Evolutionary conservation across 495 filamentous ascomycete genomes (phyloP).

Genomic region (Wilcoxina mikolae): DNA sequence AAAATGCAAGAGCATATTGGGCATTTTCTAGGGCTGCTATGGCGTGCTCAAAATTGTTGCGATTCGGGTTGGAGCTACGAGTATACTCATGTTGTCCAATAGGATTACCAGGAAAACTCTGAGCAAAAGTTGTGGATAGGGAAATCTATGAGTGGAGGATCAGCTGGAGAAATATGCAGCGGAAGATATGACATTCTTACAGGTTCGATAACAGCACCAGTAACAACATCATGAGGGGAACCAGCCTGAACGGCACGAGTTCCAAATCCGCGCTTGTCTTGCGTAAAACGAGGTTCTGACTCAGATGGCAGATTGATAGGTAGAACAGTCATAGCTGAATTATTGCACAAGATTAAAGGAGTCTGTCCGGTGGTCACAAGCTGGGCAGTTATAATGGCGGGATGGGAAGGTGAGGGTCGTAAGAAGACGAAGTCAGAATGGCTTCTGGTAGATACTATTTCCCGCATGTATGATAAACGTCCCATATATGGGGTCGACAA

Average conservation of each 20-base stretch:
- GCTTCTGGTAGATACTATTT: too few species aligned
- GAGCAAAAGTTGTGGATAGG: constrained; percentile 84
- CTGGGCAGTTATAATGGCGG: too few species aligned
- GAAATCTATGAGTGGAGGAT: constrained; percentile 51
- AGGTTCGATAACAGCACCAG: constrained; percentile 86
- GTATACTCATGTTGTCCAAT: constrained; percentile 82
- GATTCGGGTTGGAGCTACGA: constrained; percentile 82
- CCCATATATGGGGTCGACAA: too few species aligned
- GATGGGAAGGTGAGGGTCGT: too few species aligned
- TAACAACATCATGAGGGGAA: constrained; percentile 71
- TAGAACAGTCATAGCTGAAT: constrained; percentile 2
- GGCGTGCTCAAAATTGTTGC: constrained; percentile 81
- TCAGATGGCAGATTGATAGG: constrained; percentile 4
- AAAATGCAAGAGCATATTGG: constrained; percentile 84
- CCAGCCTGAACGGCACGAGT: constrained; percentile 92
- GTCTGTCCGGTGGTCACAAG: too few species aligned
- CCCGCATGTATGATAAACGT: too few species aligned
- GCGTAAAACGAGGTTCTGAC: constrained; percentile 15
- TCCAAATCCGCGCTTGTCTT: constrained; percentile 44
- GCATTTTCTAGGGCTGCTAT: constrained; percentile 86
- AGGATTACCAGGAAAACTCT: constrained; percentile 69
- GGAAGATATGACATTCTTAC: constrained; percentile 31
- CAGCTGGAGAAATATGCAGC: neutral
- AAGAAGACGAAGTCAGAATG: too few species aligned
- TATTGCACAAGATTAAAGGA: too few species aligned